Evolutionary conservation across 768 basidiomycete genomes (phyloP), one percentile per base, ranked within the genome.

Genomic region (Mycena leptocephala): DNA sequence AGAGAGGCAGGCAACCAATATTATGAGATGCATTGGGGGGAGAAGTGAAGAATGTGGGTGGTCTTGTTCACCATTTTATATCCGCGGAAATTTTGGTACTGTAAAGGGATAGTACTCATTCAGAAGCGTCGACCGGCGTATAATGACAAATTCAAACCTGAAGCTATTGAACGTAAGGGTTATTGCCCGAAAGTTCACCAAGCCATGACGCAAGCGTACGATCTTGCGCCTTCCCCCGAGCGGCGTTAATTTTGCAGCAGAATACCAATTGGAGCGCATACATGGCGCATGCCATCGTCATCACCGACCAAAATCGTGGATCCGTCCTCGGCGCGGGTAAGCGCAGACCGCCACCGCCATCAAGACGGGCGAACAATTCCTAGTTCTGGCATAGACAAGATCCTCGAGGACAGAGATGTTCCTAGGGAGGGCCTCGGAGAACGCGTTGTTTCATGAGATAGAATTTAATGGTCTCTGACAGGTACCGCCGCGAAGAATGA

Each of bases 11-110:
- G 28, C 70, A 51, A 72, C 65, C 66, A 56, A 46, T 62, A 78
- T n/a, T 62, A 67, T 43, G 71, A 76, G 71, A 33, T 75, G 48
- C 77, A 76, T 78, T 37, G 61, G 55, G 68, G 77, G 74, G 67
- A 37, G 63, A 58, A 59, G 61, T 59, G 71, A 76, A 63, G 64
- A 63, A 61, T 72, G 58, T 43, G 37, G 61, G 63, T 71, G 39
- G 59, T 46, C 59, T 78, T 72, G 67, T 73, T 73, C 70, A 62
- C 41, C 43, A 53, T 53, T 78, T 78, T 78, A 78, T 78, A 78
- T 78, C 77, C 74, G 77, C 77, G 77, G 77, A 58, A 75, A 39
- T 64, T 43, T n/a, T 65, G 30, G 41, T 39, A 58, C 74, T 75
- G 3, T 59, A 70, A 76, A 61, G 48, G 64, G n/a, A 66, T 48